phyloP scores from a whole-genome alignment of 495 filamentous ascomycete species.

The Cercophora newfieldiana region DNA sequence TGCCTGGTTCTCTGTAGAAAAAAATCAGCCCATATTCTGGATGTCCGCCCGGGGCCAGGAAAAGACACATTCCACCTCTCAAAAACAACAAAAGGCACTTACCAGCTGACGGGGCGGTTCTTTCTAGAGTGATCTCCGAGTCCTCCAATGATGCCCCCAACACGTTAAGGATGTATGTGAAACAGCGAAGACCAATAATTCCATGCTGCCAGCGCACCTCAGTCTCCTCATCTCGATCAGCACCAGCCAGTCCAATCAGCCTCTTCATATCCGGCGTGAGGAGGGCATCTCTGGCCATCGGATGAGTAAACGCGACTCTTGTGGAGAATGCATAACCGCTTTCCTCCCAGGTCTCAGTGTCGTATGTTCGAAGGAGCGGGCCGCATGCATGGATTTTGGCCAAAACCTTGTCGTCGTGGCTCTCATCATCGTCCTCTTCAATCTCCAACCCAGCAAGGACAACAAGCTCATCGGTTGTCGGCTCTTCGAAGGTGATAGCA shows the following conservation, averaged over 20 bases:
- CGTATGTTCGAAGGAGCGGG: slow-evolving; percentile 12
- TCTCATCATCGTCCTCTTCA: slow-evolving; percentile 6
- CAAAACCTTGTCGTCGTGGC: slow-evolving; percentile 11
- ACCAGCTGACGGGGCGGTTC: neutral
- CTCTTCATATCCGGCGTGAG: slow-evolving; percentile 8
- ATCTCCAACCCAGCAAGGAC: slow-evolving; percentile 17
- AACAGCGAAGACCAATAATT: slow-evolving; percentile 19
- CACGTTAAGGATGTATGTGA: slow-evolving; percentile 5
- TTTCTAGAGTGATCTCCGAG: slow-evolving; percentile 4
- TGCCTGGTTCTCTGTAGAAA: slow-evolving; percentile 8
- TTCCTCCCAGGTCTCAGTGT: slow-evolving; percentile 1
- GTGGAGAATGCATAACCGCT: slow-evolving; percentile 7
- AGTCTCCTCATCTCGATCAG: slow-evolving; percentile 10
- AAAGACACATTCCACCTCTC: neutral
- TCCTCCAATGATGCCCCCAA: neutral
- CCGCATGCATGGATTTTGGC: slow-evolving; percentile 13
- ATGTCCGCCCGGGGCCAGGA: neutral
- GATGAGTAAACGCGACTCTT: slow-evolving; percentile 18
- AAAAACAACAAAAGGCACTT: neutral
- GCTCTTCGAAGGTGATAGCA: slow-evolving; percentile 13
- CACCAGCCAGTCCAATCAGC: slow-evolving; percentile 14
- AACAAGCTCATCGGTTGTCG: slow-evolving; percentile 9
- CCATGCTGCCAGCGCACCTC: slow-evolving; percentile 20
- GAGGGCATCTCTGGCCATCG: slow-evolving; percentile 14
- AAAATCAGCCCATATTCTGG: neutral